Percentiles rank a stretch among this genome's conserved stretches.
Evolutionary conservation across 176 grass and related monocot species (phyloP).

Genomic region (Musa acuminata): DNA sequence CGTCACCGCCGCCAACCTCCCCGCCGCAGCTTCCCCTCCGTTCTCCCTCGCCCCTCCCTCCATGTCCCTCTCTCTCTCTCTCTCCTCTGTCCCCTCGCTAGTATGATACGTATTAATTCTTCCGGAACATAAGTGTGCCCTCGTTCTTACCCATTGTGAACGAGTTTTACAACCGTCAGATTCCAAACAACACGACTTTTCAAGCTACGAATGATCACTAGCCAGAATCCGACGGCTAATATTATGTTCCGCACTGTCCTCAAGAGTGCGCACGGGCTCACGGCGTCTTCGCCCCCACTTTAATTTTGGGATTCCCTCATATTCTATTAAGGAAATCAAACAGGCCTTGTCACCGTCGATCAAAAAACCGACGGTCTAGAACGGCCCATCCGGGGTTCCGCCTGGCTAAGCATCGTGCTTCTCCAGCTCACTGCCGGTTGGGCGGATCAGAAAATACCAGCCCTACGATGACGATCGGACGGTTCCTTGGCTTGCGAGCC

Average conservation of each 20-base stretch:
- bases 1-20: no score
- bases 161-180: neutral
- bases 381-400: neutral
- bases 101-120: neutral
- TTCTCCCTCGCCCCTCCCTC: slow-evolving; percentile 33
- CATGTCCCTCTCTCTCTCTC: slow-evolving; percentile 10
- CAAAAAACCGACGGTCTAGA: neutral
- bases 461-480: slow-evolving; percentile 28
- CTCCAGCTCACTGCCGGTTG: neutral
- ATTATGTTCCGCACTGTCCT: neutral
- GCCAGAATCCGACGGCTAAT: neutral
- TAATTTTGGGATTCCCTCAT: neutral
- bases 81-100: neutral
- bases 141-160: neutral
- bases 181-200: neutral
- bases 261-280: neutral
- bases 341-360: neutral
- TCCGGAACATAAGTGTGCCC: no score
- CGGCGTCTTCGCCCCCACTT: neutral
- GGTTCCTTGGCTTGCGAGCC: neutral
- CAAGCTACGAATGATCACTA: neutral
- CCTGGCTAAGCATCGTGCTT: neutral
- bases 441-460: neutral
- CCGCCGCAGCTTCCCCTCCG: neutral
- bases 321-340: neutral